Evolutionary conservation across 148 eudicot genomes (phyloP).

Genomic region (Limonium bicolor): DNA sequence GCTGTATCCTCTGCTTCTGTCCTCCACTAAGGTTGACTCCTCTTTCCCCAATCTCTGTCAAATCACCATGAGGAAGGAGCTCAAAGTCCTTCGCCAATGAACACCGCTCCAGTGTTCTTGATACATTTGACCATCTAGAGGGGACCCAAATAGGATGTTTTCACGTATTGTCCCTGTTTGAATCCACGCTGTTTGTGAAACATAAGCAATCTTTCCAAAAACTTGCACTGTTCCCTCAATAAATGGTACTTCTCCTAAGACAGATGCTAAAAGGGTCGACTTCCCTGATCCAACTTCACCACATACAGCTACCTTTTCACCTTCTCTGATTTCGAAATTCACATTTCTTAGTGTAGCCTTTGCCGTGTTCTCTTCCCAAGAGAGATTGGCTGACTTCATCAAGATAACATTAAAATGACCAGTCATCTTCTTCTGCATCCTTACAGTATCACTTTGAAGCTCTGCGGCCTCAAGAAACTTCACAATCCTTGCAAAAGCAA

Average conservation of each 20-base stretch:
- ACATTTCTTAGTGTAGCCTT: constrained; percentile 39
- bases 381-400: constrained; percentile 30
- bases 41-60: constrained; percentile 83
- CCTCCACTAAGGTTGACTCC: constrained; percentile 88
- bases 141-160: constrained; percentile 59
- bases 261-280: constrained; percentile 55
- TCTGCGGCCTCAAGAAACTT: constrained; percentile 56
- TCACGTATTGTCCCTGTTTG: constrained; percentile 71
- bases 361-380: constrained; percentile 36
- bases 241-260: constrained; percentile 63
- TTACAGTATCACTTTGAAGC: constrained; percentile 24
- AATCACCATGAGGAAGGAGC: constrained; percentile 58
- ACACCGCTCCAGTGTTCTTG: constrained; percentile 48
- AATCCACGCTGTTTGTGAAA: constrained; percentile 90
- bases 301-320: constrained; percentile 60
- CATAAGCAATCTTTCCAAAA: constrained; percentile 57
- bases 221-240: constrained; percentile 49
- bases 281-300: constrained; percentile 85
- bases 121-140: constrained; percentile 40
- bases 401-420: constrained; percentile 7
- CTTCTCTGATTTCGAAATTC: constrained; percentile 26
- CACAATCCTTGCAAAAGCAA: constrained; percentile 44
- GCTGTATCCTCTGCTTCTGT: constrained; percentile 78
- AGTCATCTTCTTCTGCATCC: constrained; percentile 11
- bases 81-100: constrained; percentile 71